These are phyloP conservation scores for Cyclotella atomus DNA, from an alignment of 108 stramenopile genomes.

Conservation along the genomic window DNA sequence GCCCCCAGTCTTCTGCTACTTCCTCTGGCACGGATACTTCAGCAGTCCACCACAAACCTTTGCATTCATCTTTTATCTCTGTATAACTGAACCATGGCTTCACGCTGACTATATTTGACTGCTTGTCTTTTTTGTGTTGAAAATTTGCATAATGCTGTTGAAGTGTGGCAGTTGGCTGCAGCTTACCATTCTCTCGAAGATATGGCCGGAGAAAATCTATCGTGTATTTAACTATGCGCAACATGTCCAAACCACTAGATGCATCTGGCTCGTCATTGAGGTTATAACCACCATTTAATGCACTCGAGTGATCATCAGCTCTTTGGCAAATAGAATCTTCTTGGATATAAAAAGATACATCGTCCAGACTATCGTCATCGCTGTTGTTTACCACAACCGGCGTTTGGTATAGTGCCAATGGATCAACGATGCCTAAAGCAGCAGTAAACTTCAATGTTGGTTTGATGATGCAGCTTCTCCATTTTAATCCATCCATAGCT, in stretches of 20 bases:
- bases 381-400: background rate
- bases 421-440: too few species aligned
- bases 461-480: background rate
- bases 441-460: background rate
- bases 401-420: background rate
- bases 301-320: background rate
- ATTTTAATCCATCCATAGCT: too few species aligned
- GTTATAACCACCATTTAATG: background rate
- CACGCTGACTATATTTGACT: conserved; percentile 7
- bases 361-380: conserved; percentile 4
- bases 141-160: conserved; percentile 9
- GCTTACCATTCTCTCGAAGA: background rate
- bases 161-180: conserved; percentile 6
- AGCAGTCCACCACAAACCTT: conserved; percentile 22
- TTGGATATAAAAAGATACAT: background rate
- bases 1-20: conserved; percentile 5
- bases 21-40: conserved; percentile 4
- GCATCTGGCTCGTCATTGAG: background rate
- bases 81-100: conserved; percentile 20
- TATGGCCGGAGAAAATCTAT: background rate
- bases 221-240: background rate
- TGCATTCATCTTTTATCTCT: background rate
- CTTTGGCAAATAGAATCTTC: background rate
- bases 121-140: conserved; percentile 11
- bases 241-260: too few species aligned